Conservation (phyloP, 495 filamentous ascomycete species). For the Tuber indicum region DNA sequence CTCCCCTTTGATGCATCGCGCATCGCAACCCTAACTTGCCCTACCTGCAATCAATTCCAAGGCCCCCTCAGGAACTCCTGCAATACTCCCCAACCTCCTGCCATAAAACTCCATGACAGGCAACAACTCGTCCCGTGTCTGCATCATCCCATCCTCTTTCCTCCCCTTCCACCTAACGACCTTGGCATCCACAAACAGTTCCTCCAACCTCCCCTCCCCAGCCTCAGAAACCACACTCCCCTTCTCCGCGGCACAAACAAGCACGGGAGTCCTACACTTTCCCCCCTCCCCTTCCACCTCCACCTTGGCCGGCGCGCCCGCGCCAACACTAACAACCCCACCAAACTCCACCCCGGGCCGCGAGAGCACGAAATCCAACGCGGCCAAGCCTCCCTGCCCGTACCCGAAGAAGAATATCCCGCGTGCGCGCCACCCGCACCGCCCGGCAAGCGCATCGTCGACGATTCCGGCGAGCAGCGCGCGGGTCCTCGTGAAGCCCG, state of each 20-base stretch:
- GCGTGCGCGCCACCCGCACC: slow-evolving; percentile 62
- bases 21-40: neutral
- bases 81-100: slow-evolving; percentile 57
- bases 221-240: slow-evolving; percentile 57
- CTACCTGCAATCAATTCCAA: slow-evolving; percentile 23
- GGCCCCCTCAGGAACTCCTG: slow-evolving; percentile 37
- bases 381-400: slow-evolving; percentile 80
- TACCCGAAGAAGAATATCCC: slow-evolving; percentile 77
- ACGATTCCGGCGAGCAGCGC: slow-evolving; percentile 53
- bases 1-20: neutral
- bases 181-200: slow-evolving; percentile 65
- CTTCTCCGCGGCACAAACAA: slow-evolving; percentile 63
- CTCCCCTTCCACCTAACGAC: slow-evolving; percentile 64
- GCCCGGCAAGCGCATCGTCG: slow-evolving; percentile 53
- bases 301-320: slow-evolving; percentile 54
- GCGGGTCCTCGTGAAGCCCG: slow-evolving; percentile 59
- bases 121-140: slow-evolving; percentile 74
- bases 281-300: slow-evolving; percentile 28
- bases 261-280: slow-evolving; percentile 63
- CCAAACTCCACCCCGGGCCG: slow-evolving; percentile 42
- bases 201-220: slow-evolving; percentile 56
- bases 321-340: slow-evolving; percentile 76
- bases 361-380: slow-evolving; percentile 50
- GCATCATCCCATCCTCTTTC: slow-evolving; percentile 74
- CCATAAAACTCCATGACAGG: slow-evolving; percentile 93